Conservation (phyloP, 208 protist species). For the Crithidia fasciculata region DNA sequence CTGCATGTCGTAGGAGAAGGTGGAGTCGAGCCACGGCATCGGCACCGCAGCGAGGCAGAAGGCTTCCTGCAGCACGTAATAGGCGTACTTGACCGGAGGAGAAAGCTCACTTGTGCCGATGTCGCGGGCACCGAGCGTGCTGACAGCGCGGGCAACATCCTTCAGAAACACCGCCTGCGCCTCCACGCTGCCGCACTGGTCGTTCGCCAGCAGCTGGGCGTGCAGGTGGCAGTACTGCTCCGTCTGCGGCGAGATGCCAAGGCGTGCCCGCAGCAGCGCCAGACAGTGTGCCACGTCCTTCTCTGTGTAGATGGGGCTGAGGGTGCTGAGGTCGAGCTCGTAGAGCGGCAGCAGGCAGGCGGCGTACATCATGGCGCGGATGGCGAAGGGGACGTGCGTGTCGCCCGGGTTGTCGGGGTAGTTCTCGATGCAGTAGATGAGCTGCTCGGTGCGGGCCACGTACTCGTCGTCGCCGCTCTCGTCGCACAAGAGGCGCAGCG, state of each 20-base stretch:
- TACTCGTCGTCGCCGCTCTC: constrained; percentile 49
- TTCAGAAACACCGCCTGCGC: constrained; percentile 46
- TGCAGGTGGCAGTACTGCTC: constrained; percentile 72
- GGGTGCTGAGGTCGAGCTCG: constrained; percentile 31
- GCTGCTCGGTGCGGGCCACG: constrained; percentile 33
- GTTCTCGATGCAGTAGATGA: constrained; percentile 36
- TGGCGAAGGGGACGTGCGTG: constrained; percentile 44
- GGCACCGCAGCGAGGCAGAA: constrained; percentile 54
- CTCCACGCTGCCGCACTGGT: constrained; percentile 37
- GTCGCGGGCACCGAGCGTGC: constrained; percentile 20
- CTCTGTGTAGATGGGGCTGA: constrained; percentile 31
- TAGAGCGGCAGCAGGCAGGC: constrained; percentile 56
- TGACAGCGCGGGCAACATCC: constrained; percentile 42
- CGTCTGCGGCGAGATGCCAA: constrained; percentile 46
- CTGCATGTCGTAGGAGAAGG: constrained; percentile 40
- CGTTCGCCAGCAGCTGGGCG: constrained; percentile 63
- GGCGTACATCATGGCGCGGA: constrained; percentile 62
- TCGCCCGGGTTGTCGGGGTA: constrained; percentile 36
- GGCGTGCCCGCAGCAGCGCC: constrained; percentile 25
- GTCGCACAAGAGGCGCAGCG: constrained; percentile 35
- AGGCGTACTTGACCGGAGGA: constrained; percentile 67
- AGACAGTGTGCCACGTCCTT: constrained; percentile 36
- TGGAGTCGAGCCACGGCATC: constrained; percentile 66
- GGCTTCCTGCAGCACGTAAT: constrained; percentile 77
- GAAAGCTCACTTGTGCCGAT: constrained; percentile 39